phyloP scores from a whole-genome alignment of 2,329 filamentous ascomycete genomes.

The Pyricularia sp. region DNA sequence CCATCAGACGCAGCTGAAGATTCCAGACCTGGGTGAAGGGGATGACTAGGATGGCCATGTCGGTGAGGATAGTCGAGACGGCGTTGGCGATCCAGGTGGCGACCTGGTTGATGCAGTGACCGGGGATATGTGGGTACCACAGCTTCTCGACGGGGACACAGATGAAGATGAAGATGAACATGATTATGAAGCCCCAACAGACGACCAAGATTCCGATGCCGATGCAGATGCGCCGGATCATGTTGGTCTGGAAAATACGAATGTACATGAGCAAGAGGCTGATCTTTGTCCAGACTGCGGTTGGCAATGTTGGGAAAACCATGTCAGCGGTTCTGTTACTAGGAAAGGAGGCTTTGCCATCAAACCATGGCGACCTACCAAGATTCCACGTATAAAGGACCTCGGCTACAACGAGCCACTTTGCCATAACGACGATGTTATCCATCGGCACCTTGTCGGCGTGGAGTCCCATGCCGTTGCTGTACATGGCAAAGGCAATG shows the following conservation, averaged over 20 bases:
- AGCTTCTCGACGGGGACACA: conserved; percentile 35
- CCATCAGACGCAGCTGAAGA: conserved; percentile 24
- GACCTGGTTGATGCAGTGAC: conserved; percentile 34
- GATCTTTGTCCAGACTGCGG: conserved; percentile 28
- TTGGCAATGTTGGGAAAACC: background rate
- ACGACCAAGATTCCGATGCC: conserved; percentile 28
- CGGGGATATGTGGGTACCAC: conserved; percentile 31
- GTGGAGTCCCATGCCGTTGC: conserved; percentile 32
- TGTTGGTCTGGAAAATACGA: conserved; percentile 33
- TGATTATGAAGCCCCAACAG: conserved; percentile 32
- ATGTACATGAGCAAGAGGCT: conserved; percentile 38
- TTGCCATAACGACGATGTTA: conserved; percentile 29
- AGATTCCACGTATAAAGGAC: conserved; percentile 34
- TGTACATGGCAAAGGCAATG: conserved; percentile 35
- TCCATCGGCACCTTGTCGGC: conserved; percentile 22
- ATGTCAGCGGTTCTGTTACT: background rate
- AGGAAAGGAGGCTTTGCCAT: background rate
- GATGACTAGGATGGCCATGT: conserved; percentile 29
- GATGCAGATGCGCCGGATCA: conserved; percentile 28
- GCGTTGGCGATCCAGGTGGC: conserved; percentile 37
- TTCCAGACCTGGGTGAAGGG: conserved; percentile 33
- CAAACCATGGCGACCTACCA: conserved; percentile 10
- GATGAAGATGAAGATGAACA: conserved; percentile 37
- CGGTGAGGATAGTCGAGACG: conserved; percentile 31
- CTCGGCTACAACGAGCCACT: conserved; percentile 33